A percentile compares a stretch with the other conserved stretches of the same genome.
Conservation (phyloP, 192 early-diverging fungal species). For the Geosiphon pyriformis region DNA sequence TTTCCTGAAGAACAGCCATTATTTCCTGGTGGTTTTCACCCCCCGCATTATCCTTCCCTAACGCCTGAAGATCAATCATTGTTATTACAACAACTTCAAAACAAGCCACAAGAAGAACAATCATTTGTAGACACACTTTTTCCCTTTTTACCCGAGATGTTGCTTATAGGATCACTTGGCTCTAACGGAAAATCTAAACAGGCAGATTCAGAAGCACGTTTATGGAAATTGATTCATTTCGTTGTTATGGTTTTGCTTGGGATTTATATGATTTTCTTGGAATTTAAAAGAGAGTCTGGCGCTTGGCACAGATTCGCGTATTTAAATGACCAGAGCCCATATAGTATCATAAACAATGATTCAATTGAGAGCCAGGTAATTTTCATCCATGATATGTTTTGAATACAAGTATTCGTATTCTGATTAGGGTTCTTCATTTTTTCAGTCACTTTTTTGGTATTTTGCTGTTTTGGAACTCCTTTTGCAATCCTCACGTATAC, state of each 20-base stretch:
- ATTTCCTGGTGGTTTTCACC: neutral
- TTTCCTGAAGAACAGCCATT: neutral
- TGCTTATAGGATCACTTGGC: neutral
- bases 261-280: slow-evolving; percentile 32
- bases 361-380: neutral
- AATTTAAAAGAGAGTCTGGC: slow-evolving; percentile 28
- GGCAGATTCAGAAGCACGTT: slow-evolving; percentile 32
- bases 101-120: slow-evolving; percentile 4
- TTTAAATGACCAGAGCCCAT: neutral
- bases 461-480: slow-evolving; percentile 47
- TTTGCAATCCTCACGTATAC: slow-evolving; percentile 42
- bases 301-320: slow-evolving; percentile 4
- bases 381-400: neutral
- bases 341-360: neutral
- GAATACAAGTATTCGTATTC: neutral
- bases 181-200: slow-evolving; percentile 13
- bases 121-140: neutral
- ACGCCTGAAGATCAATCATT: neutral
- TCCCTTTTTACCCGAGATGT: slow-evolving; percentile 1
- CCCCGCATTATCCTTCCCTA: too few species aligned
- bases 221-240: slow-evolving; percentile 52
- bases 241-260: slow-evolving; percentile 38
- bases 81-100: neutral
- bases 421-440: neutral
- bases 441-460: slow-evolving; percentile 52